Conservation (phyloP, 2,329 filamentous ascomycete species). For the Fusarium domesticum region DNA sequence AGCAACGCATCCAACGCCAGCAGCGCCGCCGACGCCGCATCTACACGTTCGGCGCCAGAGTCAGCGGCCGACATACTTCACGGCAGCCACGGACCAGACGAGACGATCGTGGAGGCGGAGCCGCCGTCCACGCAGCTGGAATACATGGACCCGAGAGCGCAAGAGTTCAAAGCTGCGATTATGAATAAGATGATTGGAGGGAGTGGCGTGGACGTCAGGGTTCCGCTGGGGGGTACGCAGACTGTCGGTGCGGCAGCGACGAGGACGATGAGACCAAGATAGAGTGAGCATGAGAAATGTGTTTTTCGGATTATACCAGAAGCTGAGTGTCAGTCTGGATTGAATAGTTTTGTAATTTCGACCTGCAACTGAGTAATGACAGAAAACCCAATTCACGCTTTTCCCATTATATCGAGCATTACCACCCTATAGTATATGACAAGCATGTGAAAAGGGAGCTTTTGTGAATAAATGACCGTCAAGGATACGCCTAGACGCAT, state of each 20-base stretch:
- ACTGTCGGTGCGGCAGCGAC: conserved; percentile 10
- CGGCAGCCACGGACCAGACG: conserved; percentile 22
- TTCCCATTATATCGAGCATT: no score
- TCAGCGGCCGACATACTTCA: conserved; percentile 29
- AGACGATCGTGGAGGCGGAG: conserved; percentile 27
- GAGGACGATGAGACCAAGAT: conserved; percentile 26
- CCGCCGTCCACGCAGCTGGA: conserved; percentile 52
- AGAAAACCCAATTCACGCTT: neutral
- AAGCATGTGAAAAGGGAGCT: no score
- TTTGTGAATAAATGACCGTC: no score
- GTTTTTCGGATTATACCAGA: no score
- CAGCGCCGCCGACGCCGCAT: conserved; percentile 30
- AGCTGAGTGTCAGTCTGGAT: no score
- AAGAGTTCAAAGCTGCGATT: conserved; percentile 41
- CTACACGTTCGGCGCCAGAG: conserved; percentile 37
- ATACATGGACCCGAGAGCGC: conserved; percentile 51
- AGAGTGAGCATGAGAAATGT: conserved; percentile 2
- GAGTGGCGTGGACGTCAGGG: conserved; percentile 14
- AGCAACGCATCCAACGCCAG: conserved; percentile 56
- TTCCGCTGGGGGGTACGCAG: conserved; percentile 1
- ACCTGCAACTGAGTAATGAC: no score
- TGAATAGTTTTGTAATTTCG: no score
- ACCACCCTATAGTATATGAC: no score
- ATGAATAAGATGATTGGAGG: conserved; percentile 44
- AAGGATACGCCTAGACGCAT: no score